Base-by-base conservation (phyloP, 208 protist species). In the Blastocrithidia nonstop region DNA sequence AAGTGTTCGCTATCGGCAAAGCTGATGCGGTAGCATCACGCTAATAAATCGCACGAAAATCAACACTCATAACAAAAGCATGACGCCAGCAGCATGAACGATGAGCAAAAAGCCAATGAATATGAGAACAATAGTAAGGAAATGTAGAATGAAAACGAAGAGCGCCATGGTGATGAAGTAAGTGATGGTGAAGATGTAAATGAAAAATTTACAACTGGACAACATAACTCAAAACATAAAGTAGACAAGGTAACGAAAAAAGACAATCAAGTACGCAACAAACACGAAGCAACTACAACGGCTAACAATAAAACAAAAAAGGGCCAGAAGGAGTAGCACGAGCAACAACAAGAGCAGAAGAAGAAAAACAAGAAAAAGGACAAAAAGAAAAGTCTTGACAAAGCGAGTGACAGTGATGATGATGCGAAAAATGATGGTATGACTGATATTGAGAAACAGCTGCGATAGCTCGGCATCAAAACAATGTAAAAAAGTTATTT, bases 1-100 rank as follows among this genome's bases (percentile, higher is more conserved):
- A 88, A 82, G 39, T 92, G 82, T 59, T 31, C 75, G 1, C 35
- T 88, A 29, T 61, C 36, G 1, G 82, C 82, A 16, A 86, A 57
- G 28, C 62, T 92, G 43, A 86, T 82, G 64, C 56, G 69, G 19
- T 61, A 75, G 25, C 17, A 19, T 15, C 17, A 45, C 23, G 23
- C 13, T n/a, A 19, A 4, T 4, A 19, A 16, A 1, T 16, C 23
- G 17, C 15, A 15, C 19, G 19, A 13, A 9, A 42, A 42, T 9
- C 25, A 56, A 3, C 29, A 11, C 28, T 35, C 54, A 50, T 17
- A 32, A 15, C n/a, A 56, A 25, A 23, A 43, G 24, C 32, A 27
- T 31, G 23, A 17, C 25, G 22, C 31, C 1, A 46, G 49, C 22
- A 50, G 60, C 21, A 45, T 51, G 9, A 50, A 47, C n/a, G 26